Evolutionary conservation across 2,329 filamentous ascomycete species (phyloP).

Genomic region (Xylaria sp.): DNA sequence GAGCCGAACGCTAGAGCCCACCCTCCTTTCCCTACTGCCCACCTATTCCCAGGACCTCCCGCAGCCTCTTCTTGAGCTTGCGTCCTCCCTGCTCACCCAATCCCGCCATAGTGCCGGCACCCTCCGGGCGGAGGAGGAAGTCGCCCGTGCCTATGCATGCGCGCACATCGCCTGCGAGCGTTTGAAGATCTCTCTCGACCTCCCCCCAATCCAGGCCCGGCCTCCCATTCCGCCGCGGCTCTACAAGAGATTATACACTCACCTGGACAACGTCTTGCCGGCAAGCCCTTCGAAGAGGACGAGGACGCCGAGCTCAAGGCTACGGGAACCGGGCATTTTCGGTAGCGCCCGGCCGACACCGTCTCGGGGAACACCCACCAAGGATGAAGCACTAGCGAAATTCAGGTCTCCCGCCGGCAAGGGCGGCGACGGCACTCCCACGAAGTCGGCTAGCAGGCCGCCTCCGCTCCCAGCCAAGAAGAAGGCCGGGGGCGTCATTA

Average conservation of each 20-base stretch:
- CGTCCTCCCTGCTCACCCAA: conserved; percentile 75
- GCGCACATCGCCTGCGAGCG: conserved; percentile 88
- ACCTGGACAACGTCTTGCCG: conserved; percentile 74
- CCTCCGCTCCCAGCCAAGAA: conserved; percentile 35
- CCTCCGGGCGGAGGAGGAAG: conserved; percentile 83
- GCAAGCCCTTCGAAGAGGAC: conserved; percentile 32
- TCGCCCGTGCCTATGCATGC: conserved; percentile 82
- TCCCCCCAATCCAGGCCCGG: conserved; percentile 74
- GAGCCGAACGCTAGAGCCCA: conserved; percentile 75
- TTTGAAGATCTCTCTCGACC: conserved; percentile 73
- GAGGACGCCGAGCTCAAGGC: conserved; percentile 41
- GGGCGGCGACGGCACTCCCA: conserved; percentile 44
- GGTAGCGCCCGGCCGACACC: conserved; percentile 41
- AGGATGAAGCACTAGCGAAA: conserved; percentile 46
- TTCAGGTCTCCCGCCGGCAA: conserved; percentile 45
- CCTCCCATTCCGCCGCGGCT: conserved; percentile 78
- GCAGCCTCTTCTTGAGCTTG: conserved; percentile 69
- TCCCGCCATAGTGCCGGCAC: conserved; percentile 76
- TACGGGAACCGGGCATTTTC: conserved; percentile 39
- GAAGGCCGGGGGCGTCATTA: conserved; percentile 33
- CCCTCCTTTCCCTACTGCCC: conserved; percentile 73
- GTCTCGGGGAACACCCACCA: conserved; percentile 50
- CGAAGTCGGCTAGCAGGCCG: conserved; percentile 45
- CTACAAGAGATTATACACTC: conserved; percentile 82
- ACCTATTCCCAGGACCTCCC: conserved; percentile 70